Conservation (phyloP, 2,329 filamentous ascomycete species). For the Neospermospora avenae region DNA sequence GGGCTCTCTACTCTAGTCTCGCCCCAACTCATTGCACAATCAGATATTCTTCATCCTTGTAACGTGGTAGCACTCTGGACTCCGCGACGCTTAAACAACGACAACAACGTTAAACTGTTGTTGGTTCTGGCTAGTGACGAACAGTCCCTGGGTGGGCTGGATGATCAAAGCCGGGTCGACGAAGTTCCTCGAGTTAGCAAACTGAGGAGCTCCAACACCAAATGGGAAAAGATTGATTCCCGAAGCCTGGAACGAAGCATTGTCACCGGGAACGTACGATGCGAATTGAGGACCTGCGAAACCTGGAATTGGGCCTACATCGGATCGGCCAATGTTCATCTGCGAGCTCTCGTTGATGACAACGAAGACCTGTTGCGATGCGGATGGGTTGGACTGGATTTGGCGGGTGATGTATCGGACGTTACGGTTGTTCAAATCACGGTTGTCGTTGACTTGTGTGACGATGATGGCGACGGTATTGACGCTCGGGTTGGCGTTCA, state of each 20-base stretch:
- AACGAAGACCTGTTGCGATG: slow-evolving; percentile 15
- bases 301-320: not conserved
- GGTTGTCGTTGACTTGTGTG: slow-evolving; percentile 28
- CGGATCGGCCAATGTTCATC: slow-evolving; percentile 11
- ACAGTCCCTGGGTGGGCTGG: slow-evolving; percentile 22
- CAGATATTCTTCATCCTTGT: not conserved
- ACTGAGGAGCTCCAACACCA: slow-evolving; percentile 16
- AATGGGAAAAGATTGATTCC: slow-evolving; percentile 23
- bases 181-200: slow-evolving; percentile 14
- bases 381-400: slow-evolving; percentile 24
- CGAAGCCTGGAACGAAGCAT: slow-evolving; percentile 4
- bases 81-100: not conserved
- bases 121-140: slow-evolving; percentile 15
- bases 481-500: slow-evolving; percentile 27
- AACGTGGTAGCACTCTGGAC: not conserved
- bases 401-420: slow-evolving; percentile 30
- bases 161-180: slow-evolving; percentile 23
- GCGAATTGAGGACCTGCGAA: slow-evolving; percentile 11
- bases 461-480: slow-evolving; percentile 33
- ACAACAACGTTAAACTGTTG: slow-evolving; percentile 5
- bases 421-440: slow-evolving; percentile 20
- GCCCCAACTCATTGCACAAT: not conserved
- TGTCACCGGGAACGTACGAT: slow-evolving; percentile 13
- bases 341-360: slow-evolving; percentile 8
- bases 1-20: not conserved